Conservation (phyloP, 129 eudicot genomes). For the Tanacetum coccineum region DNA sequence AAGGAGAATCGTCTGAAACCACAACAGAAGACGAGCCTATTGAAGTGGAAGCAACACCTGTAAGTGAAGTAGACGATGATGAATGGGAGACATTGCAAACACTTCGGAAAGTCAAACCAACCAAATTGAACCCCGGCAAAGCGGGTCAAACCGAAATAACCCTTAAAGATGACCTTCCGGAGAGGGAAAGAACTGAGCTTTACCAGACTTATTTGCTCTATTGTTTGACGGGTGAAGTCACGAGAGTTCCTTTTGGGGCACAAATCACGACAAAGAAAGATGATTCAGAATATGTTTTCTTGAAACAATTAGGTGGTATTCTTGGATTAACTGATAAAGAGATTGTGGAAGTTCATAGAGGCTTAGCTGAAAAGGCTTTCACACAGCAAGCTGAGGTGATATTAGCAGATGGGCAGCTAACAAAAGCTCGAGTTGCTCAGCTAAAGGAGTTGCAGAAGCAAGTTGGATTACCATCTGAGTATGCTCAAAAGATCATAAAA, state of each 20-base stretch:
- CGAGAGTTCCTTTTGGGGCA: slow-evolving; percentile 57
- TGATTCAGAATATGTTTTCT: slow-evolving; percentile 54
- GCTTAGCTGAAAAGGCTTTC: slow-evolving; percentile 86
- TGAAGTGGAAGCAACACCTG: slow-evolving; percentile 36
- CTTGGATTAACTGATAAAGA: slow-evolving; percentile 71
- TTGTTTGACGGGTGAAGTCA: slow-evolving; percentile 73
- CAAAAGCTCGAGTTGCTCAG: slow-evolving; percentile 60
- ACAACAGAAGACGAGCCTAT: slow-evolving; percentile 39
- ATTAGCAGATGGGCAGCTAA: slow-evolving; percentile 88
- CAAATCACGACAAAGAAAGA: slow-evolving; percentile 66
- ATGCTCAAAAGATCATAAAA: slow-evolving; percentile 82
- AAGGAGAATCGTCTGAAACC: slow-evolving; percentile 77
- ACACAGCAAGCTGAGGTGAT: slow-evolving; percentile 86
- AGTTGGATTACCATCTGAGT: slow-evolving; percentile 80
- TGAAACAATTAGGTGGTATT: slow-evolving; percentile 75
- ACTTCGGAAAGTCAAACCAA: slow-evolving; percentile 56
- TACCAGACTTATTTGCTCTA: slow-evolving; percentile 78
- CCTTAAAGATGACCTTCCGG: slow-evolving; percentile 78
- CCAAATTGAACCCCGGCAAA: slow-evolving; percentile 32
- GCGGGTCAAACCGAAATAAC: slow-evolving; percentile 78
- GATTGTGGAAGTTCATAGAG: slow-evolving; percentile 68
- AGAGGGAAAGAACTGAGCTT: slow-evolving; percentile 68
- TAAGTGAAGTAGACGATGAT: slow-evolving; percentile 45
- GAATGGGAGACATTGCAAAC: slow-evolving; percentile 84
- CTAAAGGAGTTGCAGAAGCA: slow-evolving; percentile 68